Evolutionary conservation across 2,329 filamentous ascomycete genomes (phyloP), one percentile per base, ranked within the genome.

Genomic region (Cladosporium oxysporum): DNA sequence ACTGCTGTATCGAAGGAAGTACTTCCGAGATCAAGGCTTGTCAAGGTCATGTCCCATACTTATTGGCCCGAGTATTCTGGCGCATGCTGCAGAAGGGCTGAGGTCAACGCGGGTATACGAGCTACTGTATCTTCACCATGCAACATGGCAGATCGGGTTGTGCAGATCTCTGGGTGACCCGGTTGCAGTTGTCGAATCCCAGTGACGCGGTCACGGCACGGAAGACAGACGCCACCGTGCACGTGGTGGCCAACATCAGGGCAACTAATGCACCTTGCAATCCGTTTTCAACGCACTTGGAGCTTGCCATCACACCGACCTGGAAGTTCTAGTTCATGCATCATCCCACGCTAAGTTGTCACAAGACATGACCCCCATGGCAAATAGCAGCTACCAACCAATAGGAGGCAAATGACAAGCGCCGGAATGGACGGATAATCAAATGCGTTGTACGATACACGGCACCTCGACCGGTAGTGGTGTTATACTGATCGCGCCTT

Each of bases 161-260:
- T 41, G 55, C 55, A 58, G 55, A 58, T 58, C 55, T 58, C 26
- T 21, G 29, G 26, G 28, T 31, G 2, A 33, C 52, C n/a, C 52
- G 52, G 52, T 8, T 12, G 41, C 7, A 47, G 29, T 33, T 55
- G 14, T 55, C 29, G n/a, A 41, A 59, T 59, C 57, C 57, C 57
- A 21, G 57, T 8, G 57, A 59, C 37, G 16, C n/a, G 57, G 57
- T n/a, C 37, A n/a, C 21, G 57, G 44, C 37, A 35, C 44, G 41
- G 41, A 18, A 61, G 41, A 33, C 31, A 62, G 29, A 53, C 59
- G 59, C 59, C 59, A 62, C 59, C 21, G 35, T 61, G 59, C 44
- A 52, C 47, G 59, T 62, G 31, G 29, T 23, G 29, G 8, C 44
- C 52, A 62, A 62, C 59, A 62, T 41, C 59, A 62, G 44, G 47